Evolutionary conservation across 2,329 filamentous ascomycete genomes (phyloP).

Genomic region (Verticillium zaregamsianum): DNA sequence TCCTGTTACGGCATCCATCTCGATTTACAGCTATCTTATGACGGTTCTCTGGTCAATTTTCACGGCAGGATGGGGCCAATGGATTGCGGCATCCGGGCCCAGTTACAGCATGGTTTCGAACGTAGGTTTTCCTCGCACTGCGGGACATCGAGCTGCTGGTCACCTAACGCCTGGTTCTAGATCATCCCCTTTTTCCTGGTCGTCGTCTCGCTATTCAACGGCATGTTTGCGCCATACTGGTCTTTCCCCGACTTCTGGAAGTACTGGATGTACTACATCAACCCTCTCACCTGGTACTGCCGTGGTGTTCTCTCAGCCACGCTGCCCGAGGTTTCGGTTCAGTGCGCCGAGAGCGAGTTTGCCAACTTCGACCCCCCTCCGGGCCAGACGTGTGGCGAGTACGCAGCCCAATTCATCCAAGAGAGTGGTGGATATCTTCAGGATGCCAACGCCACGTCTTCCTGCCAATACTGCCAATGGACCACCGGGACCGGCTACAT

Average conservation of each 20-base stretch:
- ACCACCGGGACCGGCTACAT: conserved; percentile 55
- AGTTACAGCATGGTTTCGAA: conserved; percentile 75
- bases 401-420: conserved; percentile 56
- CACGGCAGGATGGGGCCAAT: conserved; percentile 72
- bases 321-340: conserved; percentile 20
- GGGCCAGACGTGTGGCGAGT: conserved; percentile 58
- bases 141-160: too few species aligned
- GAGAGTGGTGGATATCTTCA: conserved; percentile 56
- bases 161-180: too few species aligned
- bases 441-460: conserved; percentile 50
- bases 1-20: conserved; percentile 57
- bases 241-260: conserved; percentile 66
- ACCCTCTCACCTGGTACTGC: conserved; percentile 69
- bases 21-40: conserved; percentile 79
- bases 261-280: conserved; percentile 68
- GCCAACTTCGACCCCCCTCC: conserved; percentile 54
- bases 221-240: conserved; percentile 65
- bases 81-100: conserved; percentile 78
- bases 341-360: conserved; percentile 34
- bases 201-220: conserved; percentile 72
- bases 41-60: conserved; percentile 73
- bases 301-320: conserved; percentile 53
- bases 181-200: conserved; percentile 76
- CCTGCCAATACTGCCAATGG: conserved; percentile 70
- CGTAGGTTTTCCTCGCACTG: too few species aligned